Conservation (phyloP, 257 asterid species). For the Solanum virginianum region DNA sequence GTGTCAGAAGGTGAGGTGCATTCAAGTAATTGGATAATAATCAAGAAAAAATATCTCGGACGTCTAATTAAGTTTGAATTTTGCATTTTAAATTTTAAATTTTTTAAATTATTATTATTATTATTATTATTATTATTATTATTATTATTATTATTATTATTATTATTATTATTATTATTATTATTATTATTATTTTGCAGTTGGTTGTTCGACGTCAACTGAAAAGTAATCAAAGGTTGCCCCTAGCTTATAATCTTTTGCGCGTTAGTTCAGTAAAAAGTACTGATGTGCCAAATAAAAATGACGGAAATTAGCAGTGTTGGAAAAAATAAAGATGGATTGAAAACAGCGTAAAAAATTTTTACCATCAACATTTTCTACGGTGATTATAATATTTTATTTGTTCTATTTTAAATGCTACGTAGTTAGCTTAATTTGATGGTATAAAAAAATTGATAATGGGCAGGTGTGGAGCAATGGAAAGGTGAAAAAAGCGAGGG, state of each 20-base stretch:
- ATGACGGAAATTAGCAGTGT: not conserved
- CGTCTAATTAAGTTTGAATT: not conserved
- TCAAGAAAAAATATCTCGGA: not conserved
- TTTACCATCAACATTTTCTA: not conserved
- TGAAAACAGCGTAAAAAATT: not conserved
- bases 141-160: too few species aligned
- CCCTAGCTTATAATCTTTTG: not conserved
- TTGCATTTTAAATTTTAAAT: not conserved
- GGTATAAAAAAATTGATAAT: not conserved
- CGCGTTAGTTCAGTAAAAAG: not conserved
- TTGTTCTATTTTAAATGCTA: not conserved
- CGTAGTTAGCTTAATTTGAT: not conserved
- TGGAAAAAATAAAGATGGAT: not conserved
- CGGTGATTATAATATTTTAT: not conserved
- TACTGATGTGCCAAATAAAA: not conserved
- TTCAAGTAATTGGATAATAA: not conserved
- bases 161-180: too few species aligned
- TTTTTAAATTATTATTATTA: too few species aligned
- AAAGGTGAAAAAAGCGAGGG: conserved; percentile 53
- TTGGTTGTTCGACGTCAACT: not conserved
- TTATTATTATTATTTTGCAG: not conserved
- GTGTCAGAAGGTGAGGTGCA: too few species aligned
- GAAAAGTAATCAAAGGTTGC: not conserved
- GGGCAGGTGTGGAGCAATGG: conserved; percentile 87
- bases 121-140: too few species aligned